These are phyloP conservation scores for Ceratocystis cacaofunesta DNA, from an alignment of 2,329 filamentous ascomycete genomes.

Conservation along the genomic window DNA sequence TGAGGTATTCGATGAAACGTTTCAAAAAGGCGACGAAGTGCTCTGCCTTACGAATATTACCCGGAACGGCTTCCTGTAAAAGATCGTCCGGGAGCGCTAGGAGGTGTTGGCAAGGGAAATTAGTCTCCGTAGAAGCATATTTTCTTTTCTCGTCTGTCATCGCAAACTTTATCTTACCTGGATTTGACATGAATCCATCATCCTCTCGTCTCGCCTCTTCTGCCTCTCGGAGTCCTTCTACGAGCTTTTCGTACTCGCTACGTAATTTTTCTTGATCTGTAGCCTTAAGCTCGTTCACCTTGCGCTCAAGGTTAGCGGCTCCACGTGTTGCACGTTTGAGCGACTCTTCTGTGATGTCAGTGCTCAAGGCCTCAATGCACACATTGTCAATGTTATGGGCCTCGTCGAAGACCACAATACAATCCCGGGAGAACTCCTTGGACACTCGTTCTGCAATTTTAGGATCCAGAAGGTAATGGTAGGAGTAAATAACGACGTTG, in stretches of 20 bases:
- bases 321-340: constrained; percentile 79
- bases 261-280: constrained; percentile 89
- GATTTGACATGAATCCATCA: constrained; percentile 90
- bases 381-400: constrained; percentile 99
- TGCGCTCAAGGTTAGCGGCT: constrained; percentile 77
- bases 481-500: constrained; percentile 99
- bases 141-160: background rate
- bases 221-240: constrained; percentile 75
- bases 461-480: constrained; percentile 92
- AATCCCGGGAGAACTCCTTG: constrained; percentile 91
- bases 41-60: constrained; percentile 88
- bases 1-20: constrained; percentile 93
- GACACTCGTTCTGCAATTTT: constrained; percentile 96
- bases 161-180: constrained; percentile 28
- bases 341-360: constrained; percentile 91
- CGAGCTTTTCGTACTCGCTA: constrained; percentile 87
- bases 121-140: no score
- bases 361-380: constrained; percentile 93
- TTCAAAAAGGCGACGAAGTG: constrained; percentile 93
- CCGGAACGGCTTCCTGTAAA: constrained; percentile 86
- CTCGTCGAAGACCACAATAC: constrained; percentile 96
- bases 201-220: constrained; percentile 73
- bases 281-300: constrained; percentile 88
- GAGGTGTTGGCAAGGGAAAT: background rate
- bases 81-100: constrained; percentile 76